Percentiles rank a stretch among this genome's conserved stretches.
Conservation (phyloP, 768 basidiomycete species). For the Cubamyces sp. region DNA sequence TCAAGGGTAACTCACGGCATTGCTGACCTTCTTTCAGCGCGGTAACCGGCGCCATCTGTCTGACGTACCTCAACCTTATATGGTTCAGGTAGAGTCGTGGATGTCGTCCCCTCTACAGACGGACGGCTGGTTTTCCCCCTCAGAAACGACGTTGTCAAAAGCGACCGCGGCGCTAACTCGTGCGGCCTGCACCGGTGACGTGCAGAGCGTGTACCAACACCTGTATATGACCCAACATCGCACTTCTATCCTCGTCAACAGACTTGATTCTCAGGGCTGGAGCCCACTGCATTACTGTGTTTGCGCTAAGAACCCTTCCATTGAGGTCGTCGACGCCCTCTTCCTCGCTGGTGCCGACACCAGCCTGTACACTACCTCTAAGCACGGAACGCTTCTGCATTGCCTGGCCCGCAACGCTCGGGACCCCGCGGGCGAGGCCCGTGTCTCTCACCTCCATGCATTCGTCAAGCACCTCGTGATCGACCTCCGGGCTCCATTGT, state of each 20-base stretch:
- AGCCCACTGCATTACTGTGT: conserved; percentile 74
- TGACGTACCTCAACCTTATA: conserved; percentile 19
- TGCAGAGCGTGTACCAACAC: conserved; percentile 21
- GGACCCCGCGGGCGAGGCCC: conserved; percentile 25
- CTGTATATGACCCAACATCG: conserved; percentile 40
- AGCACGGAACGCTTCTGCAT: conserved; percentile 69
- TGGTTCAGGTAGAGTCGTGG: conserved; percentile 21
- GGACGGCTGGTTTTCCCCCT: conserved; percentile 8
- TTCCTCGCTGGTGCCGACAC: conserved; percentile 80
- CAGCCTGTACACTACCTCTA: conserved; percentile 60
- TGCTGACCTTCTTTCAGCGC: conserved; percentile 3
- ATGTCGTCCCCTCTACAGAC: conserved; percentile 10
- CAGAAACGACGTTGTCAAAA: conserved; percentile 12
- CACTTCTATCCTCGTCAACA: conserved; percentile 55
- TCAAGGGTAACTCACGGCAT: neutral
- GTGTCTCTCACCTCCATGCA: conserved; percentile 47
- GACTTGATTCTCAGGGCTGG: conserved; percentile 71
- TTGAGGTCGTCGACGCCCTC: conserved; percentile 67
- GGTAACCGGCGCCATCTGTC: conserved; percentile 21
- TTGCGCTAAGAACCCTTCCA: conserved; percentile 55
- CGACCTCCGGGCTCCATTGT: conserved; percentile 70
- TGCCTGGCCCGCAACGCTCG: conserved; percentile 53
- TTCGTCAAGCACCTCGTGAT: conserved; percentile 70
- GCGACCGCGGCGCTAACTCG: conserved; percentile 20
- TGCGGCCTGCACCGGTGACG: conserved; percentile 19